Percentiles rank a stretch among this genome's conserved stretches.
These are phyloP conservation scores for Ramichloridium luteum DNA, from an alignment of 2,329 filamentous ascomycete genomes.

Conservation along the genomic window DNA sequence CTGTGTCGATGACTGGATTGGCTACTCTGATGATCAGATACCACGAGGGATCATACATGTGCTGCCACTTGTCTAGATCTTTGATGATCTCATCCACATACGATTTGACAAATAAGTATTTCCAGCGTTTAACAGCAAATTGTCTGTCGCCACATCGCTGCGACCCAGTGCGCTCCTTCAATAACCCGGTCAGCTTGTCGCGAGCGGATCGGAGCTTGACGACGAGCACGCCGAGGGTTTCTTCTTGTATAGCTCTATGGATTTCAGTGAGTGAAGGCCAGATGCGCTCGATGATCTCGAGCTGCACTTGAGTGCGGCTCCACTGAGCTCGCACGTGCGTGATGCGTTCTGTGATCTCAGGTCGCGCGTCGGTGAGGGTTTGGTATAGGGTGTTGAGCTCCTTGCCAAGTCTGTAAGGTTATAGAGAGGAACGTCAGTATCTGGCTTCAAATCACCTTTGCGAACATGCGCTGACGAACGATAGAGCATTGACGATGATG, in stretches of 20 bases:
- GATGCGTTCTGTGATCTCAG: conserved; percentile 1
- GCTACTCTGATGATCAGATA: conserved; percentile 22
- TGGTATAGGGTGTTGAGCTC: neutral
- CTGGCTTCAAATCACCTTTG: no score
- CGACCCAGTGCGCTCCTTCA: conserved; percentile 5
- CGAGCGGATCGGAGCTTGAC: conserved; percentile 9
- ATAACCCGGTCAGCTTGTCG: conserved; percentile 8
- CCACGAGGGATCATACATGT: conserved; percentile 25
- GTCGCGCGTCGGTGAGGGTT: conserved; percentile 3
- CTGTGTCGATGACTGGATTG: conserved; percentile 5
- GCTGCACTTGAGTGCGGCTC: neutral
- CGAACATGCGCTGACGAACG: no score
- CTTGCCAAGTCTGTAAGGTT: neutral
- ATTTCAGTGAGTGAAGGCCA: conserved; percentile 1
- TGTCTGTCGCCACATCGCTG: neutral
- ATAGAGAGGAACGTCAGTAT: no score
- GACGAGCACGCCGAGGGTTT: conserved; percentile 9
- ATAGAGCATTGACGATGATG: neutral
- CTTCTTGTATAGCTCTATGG: neutral
- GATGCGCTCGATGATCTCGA: conserved; percentile 1
- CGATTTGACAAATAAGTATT: conserved; percentile 14
- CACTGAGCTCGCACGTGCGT: conserved; percentile 1
- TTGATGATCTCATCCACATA: conserved; percentile 20
- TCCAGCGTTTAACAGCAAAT: conserved; percentile 4
- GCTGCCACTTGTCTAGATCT: conserved; percentile 25